A percentile compares a stretch with the other conserved stretches of the same genome.
Conservation (phyloP, 139 green algal species). For the Micromonas commoda region DNA sequence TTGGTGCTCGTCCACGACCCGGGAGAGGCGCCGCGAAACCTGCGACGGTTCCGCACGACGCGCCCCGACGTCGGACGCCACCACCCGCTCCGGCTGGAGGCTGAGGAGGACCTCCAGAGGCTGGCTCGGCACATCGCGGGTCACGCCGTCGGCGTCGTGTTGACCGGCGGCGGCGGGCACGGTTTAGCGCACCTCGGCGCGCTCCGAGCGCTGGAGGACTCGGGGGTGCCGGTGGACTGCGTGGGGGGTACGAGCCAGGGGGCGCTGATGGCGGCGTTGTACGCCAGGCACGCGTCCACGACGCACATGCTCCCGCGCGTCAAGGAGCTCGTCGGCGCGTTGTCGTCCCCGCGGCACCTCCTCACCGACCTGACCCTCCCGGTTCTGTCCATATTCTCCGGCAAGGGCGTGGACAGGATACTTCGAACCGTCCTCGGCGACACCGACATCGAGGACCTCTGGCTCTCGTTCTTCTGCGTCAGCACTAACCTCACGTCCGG, state of each 20-base stretch:
- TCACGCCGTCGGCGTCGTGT: constrained; percentile 29
- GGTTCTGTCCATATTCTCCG: constrained; percentile 61
- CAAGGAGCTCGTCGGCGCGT: constrained; percentile 46
- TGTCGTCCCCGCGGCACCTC: constrained; percentile 58
- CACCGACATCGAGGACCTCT: constrained; percentile 67
- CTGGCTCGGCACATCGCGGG: constrained; percentile 27
- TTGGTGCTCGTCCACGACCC: constrained; percentile 28
- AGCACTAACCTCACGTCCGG: constrained; percentile 62
- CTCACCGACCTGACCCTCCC: constrained; percentile 68
- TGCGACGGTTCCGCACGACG: constrained; percentile 17
- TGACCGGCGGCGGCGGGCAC: constrained; percentile 54
- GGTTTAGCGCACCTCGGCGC: constrained; percentile 66
- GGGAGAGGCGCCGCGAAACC: background rate
- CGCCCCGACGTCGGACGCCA: constrained; percentile 15
- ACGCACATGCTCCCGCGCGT: constrained; percentile 45
- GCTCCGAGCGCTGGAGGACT: constrained; percentile 61
- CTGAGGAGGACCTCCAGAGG: constrained; percentile 12
- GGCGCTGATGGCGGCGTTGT: constrained; percentile 70
- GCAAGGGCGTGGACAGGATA: constrained; percentile 50
- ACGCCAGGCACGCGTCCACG: constrained; percentile 49
- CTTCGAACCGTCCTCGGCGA: constrained; percentile 38
- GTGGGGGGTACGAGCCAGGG: constrained; percentile 69
- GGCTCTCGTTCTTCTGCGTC: constrained; percentile 71
- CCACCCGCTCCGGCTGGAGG: constrained; percentile 10
- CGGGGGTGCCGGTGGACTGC: constrained; percentile 61